These are phyloP conservation scores for Wickerhamiella pararugosa DNA, from an alignment of 1,139 yeast genomes.

Conservation along the genomic window DNA sequence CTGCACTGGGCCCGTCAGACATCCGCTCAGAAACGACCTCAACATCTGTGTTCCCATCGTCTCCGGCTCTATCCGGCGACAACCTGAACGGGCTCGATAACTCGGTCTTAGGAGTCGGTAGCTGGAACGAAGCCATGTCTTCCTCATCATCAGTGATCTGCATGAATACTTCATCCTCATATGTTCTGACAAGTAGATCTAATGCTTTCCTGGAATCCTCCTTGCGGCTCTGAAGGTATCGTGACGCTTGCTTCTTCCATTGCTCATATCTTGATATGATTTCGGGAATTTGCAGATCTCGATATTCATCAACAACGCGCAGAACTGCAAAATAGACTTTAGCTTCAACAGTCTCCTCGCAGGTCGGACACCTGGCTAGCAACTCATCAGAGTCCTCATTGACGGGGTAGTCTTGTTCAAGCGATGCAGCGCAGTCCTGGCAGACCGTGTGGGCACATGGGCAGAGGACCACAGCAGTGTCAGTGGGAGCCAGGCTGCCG, in stretches of 20 bases:
- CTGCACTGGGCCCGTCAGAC: no score
- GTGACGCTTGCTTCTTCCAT: not conserved
- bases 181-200: no score
- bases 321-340: constrained; percentile 1
- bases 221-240: no score
- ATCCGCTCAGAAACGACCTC: no score
- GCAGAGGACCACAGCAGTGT: constrained; percentile 13
- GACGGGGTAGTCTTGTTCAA: constrained; percentile 8
- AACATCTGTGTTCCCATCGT: no score
- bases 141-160: no score
- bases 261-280: not conserved
- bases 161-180: no score
- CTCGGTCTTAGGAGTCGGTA: no score
- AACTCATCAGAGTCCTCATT: constrained; percentile 8
- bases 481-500: not conserved
- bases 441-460: constrained; percentile 25
- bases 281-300: not conserved
- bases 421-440: constrained; percentile 19
- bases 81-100: no score
- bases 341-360: constrained; percentile 14
- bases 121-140: no score
- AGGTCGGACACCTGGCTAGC: constrained; percentile 16
- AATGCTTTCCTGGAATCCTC: no score
- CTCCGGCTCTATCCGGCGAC: no score
- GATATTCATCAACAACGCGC: not conserved